A percentile compares a stretch with the other conserved stretches of the same genome.
Conservation (phyloP, 495 filamentous ascomycete species). For the Saxophila tyrrhenica region DNA sequence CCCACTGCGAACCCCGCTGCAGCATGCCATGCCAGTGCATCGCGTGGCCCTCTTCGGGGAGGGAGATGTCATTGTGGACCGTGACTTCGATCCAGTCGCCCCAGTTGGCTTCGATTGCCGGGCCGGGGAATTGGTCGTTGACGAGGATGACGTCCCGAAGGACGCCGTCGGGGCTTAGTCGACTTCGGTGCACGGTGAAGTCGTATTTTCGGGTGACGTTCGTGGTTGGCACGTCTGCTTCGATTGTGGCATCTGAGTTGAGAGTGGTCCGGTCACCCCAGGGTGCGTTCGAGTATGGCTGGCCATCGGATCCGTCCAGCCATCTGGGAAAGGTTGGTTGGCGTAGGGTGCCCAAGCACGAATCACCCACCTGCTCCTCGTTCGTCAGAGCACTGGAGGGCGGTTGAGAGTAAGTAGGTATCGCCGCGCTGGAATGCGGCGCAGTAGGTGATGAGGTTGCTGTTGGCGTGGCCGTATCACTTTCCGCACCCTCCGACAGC, state of each 20-base stretch:
- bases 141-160: constrained; percentile 34
- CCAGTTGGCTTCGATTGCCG: constrained; percentile 22
- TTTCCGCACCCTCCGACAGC: not conserved
- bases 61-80: constrained; percentile 16
- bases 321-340: constrained; percentile 10
- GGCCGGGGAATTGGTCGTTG: constrained; percentile 30
- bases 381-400: constrained; percentile 1
- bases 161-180: constrained; percentile 37
- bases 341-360: constrained; percentile 13
- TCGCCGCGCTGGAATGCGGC: not conserved
- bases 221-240: constrained; percentile 11
- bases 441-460: not conserved
- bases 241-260: constrained; percentile 8
- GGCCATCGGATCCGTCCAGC: not conserved
- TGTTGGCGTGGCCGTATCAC: not conserved
- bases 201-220: constrained; percentile 40
- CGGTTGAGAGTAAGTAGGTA: not conserved
- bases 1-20: constrained; percentile 14
- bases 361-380: constrained; percentile 12
- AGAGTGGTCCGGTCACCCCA: constrained; percentile 14
- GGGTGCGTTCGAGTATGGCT: not conserved
- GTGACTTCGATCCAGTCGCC: constrained; percentile 21
- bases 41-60: constrained; percentile 17
- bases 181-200: constrained; percentile 40
- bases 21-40: constrained; percentile 23